Conservation (phyloP, 1,139 yeast genomes). For the Groenewaldozyma sp. region DNA sequence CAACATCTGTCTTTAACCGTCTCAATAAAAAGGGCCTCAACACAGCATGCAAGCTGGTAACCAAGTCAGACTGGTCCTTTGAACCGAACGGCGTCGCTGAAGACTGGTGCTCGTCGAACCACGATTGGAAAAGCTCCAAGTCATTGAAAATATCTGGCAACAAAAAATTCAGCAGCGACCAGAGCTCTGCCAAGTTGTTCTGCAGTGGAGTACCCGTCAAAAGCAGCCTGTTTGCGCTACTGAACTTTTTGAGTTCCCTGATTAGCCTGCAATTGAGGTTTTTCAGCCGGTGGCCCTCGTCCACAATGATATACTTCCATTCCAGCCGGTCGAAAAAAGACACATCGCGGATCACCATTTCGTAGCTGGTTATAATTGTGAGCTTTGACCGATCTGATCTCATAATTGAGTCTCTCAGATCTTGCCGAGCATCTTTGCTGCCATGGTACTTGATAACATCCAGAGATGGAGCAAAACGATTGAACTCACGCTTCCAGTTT, state of each 20-base stretch:
- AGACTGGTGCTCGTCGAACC: slow-evolving; percentile 73
- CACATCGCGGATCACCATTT: slow-evolving; percentile 63
- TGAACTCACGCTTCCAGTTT: slow-evolving; percentile 73
- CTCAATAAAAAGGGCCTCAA: slow-evolving; percentile 80
- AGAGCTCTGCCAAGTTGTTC: slow-evolving; percentile 76
- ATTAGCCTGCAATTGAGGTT: slow-evolving; percentile 72
- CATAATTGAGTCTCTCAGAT: slow-evolving; percentile 21
- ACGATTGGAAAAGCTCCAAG: slow-evolving; percentile 76
- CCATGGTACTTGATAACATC: slow-evolving; percentile 58
- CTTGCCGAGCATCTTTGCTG: slow-evolving; percentile 9
- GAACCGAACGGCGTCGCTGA: slow-evolving; percentile 39
- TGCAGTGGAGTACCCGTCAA: slow-evolving; percentile 93
- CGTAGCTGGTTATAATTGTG: slow-evolving; percentile 75
- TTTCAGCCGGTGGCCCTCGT: slow-evolving; percentile 89
- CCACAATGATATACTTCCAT: slow-evolving; percentile 89
- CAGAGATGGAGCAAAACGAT: slow-evolving; percentile 62
- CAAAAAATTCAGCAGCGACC: slow-evolving; percentile 84
- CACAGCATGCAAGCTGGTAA: slow-evolving; percentile 75
- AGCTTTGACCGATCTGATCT: slow-evolving; percentile 26
- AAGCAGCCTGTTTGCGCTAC: slow-evolving; percentile 54
- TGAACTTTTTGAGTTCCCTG: slow-evolving; percentile 54
- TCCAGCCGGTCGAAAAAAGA: slow-evolving; percentile 39
- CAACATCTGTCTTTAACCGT: slow-evolving; percentile 66
- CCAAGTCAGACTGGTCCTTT: slow-evolving; percentile 54
- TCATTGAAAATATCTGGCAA: slow-evolving; percentile 91